These are phyloP conservation scores for Podila epigama DNA, from an alignment of 192 early-diverging fungal genomes.

Conservation along the genomic window DNA sequence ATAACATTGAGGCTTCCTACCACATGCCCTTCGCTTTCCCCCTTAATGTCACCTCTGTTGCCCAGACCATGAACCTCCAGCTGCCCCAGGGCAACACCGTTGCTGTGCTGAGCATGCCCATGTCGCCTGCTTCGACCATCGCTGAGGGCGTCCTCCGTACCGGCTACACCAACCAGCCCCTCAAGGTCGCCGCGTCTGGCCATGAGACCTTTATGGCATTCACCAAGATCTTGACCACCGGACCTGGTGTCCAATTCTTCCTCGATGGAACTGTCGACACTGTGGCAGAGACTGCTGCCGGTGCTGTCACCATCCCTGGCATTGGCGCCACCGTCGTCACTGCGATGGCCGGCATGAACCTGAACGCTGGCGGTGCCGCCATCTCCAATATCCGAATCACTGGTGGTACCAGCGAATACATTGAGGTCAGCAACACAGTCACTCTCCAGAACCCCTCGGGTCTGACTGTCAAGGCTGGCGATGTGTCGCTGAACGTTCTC, in stretches of 20 bases:
- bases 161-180: conserved; percentile 45
- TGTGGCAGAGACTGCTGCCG: conserved; percentile 63
- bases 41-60: conserved; percentile 60
- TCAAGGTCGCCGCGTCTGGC: conserved; percentile 50
- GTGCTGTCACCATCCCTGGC: conserved; percentile 57
- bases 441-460: conserved; percentile 59
- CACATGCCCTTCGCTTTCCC: conserved; percentile 69
- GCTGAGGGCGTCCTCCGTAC: conserved; percentile 57
- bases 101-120: conserved; percentile 40
- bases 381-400: conserved; percentile 60
- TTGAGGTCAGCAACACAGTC: conserved; percentile 52
- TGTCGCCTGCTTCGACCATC: conserved; percentile 46
- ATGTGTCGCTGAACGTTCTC: conserved; percentile 52
- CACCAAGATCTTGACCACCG: conserved; percentile 55
- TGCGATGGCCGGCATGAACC: conserved; percentile 58
- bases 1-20: conserved; percentile 56
- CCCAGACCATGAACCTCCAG: conserved; percentile 58
- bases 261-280: conserved; percentile 60
- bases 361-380: conserved; percentile 54
- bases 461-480: conserved; percentile 57
- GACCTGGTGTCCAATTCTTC: conserved; percentile 52
- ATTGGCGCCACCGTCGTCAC: conserved; percentile 60
- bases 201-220: conserved; percentile 60
- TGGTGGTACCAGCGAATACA: conserved; percentile 57
- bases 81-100: conserved; percentile 33